These are phyloP conservation scores for Austroboletus eburneus DNA, from an alignment of 768 basidiomycete species.

Conservation along the genomic window DNA sequence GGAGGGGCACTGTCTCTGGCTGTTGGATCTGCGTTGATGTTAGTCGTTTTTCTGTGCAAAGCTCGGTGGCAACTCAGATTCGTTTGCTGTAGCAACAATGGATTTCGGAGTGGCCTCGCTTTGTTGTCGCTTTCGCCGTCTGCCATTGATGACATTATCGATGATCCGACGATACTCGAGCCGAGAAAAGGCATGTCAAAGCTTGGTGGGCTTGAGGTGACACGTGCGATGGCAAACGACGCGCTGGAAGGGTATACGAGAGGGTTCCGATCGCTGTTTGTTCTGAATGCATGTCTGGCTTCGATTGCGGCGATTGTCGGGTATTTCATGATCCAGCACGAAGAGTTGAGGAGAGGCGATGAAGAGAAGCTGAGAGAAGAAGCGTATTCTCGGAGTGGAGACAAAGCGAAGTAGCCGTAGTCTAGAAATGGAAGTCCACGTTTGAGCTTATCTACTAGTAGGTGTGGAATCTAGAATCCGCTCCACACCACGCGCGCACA, in stretches of 20 bases:
- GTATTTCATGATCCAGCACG: slow-evolving; percentile 57
- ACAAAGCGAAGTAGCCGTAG: background rate
- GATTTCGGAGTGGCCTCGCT: slow-evolving; percentile 40
- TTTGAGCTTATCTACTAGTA: too few relatives aligned
- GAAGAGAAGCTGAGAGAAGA: slow-evolving; percentile 46
- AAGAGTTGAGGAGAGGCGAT: slow-evolving; percentile 55
- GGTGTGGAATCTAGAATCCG: too few relatives aligned
- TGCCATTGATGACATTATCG: slow-evolving; percentile 42
- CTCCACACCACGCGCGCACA: too few relatives aligned
- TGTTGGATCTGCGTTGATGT: slow-evolving; percentile 57
- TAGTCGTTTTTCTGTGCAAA: slow-evolving; percentile 11
- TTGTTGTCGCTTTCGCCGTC: slow-evolving; percentile 34
- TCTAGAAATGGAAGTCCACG: too few relatives aligned
- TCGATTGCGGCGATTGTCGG: slow-evolving; percentile 52
- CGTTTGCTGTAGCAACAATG: slow-evolving; percentile 38
- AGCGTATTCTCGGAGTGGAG: slow-evolving; percentile 21
- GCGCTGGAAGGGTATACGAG: slow-evolving; percentile 51
- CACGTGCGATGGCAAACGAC: slow-evolving; percentile 32
- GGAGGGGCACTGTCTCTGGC: slow-evolving; percentile 70
- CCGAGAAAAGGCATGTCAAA: slow-evolving; percentile 28
- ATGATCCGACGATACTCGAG: slow-evolving; percentile 42
- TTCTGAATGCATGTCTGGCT: slow-evolving; percentile 54
- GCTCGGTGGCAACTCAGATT: background rate
- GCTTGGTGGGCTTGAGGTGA: slow-evolving; percentile 35
- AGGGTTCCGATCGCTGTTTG: slow-evolving; percentile 59